Conservation (phyloP, 164 flowering plant species). For the Liriodendron chinense region DNA sequence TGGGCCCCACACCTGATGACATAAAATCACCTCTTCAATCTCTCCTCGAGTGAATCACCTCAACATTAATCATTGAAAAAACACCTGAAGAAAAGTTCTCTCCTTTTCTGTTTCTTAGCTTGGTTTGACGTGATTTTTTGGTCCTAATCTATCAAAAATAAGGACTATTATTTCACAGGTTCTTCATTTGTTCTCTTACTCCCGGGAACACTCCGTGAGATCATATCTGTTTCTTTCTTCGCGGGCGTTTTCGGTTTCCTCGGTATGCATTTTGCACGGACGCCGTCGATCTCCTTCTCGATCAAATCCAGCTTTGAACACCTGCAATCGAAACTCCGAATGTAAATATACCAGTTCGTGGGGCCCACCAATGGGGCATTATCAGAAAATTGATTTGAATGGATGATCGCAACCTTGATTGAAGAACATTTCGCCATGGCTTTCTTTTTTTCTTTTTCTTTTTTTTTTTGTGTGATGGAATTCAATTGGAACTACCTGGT, state of each 20-base stretch:
- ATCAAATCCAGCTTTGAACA: conserved; percentile 37
- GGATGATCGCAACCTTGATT: no score
- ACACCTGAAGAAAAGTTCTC: neutral
- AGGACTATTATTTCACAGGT: conserved; percentile 3
- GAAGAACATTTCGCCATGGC: no score
- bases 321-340: conserved; percentile 19
- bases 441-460: no score
- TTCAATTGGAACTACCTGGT: no score
- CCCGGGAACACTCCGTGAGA: conserved; percentile 16
- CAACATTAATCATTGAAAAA: neutral
- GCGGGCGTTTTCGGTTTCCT: conserved; percentile 38
- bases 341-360: neutral
- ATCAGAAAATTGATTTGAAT: no score
- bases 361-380: no score
- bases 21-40: no score
- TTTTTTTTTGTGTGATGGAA: no score
- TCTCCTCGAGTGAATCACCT: no score
- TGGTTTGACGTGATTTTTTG: neutral
- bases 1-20: no score
- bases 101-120: neutral
- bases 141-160: neutral
- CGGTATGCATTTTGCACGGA: conserved; percentile 53
- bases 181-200: conserved; percentile 19
- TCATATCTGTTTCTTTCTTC: conserved; percentile 25
- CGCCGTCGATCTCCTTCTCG: conserved; percentile 35